Evolutionary conservation across 2,329 filamentous ascomycete genomes (phyloP).

Genomic region (Geoglossum cookeanum): DNA sequence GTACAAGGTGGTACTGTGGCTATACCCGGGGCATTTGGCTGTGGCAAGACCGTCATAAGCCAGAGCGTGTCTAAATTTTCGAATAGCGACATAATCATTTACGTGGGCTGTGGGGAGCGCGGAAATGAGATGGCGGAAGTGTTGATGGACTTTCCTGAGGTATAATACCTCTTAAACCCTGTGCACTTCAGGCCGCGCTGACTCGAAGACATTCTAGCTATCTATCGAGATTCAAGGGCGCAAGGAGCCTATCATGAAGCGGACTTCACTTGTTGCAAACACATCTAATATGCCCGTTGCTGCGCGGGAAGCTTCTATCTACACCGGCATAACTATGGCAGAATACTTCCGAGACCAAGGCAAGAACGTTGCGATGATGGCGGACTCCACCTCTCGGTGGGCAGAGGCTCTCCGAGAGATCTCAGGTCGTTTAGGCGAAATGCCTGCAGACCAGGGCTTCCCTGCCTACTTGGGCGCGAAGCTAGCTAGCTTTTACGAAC

Average conservation of each 20-base stretch:
- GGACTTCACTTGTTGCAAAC: constrained; percentile 93
- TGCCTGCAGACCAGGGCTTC: constrained; percentile 99
- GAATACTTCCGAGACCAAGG: constrained; percentile 97
- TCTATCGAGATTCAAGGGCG: constrained; percentile 86
- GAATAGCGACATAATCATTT: constrained; percentile 97
- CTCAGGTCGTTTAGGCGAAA: constrained; percentile 95
- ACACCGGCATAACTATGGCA: constrained; percentile 84
- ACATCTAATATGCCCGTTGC: constrained; percentile 99
- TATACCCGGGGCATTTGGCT: constrained; percentile 95
- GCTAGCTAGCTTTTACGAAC: constrained; percentile 97
- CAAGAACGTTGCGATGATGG: constrained; percentile 98
- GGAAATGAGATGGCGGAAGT: constrained; percentile 99
- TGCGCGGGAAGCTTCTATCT: constrained; percentile 94
- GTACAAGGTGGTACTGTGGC: constrained; percentile 95
- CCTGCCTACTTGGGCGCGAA: constrained; percentile 93
- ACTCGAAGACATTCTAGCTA: constrained; percentile 29
- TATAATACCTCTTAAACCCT: constrained; percentile 14
- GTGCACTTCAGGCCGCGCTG: background rate
- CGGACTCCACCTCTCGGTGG: constrained; percentile 94
- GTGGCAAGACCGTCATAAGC: constrained; percentile 97
- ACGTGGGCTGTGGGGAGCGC: constrained; percentile 80
- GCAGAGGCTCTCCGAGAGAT: constrained; percentile 96
- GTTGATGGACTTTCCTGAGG: constrained; percentile 96
- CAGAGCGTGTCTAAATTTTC: constrained; percentile 99
- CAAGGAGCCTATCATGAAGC: constrained; percentile 99